Base-by-base conservation (phyloP, 345 rosid species). In the Eutrema heterophyllum region DNA sequence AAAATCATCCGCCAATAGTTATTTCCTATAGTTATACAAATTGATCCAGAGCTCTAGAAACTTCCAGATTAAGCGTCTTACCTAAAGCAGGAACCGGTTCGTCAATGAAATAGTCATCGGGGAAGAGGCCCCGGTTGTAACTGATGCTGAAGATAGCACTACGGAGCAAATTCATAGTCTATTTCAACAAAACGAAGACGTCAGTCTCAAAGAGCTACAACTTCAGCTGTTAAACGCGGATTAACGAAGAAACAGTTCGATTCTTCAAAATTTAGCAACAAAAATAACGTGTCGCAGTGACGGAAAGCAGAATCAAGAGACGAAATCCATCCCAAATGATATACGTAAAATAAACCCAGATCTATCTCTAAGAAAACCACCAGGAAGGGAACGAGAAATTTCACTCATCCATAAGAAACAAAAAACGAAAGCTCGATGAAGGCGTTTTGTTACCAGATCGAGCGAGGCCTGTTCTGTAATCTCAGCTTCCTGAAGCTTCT, bases 391-490 rank as follows among this genome's bases (percentile, higher is more conserved):
- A n/a, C 32, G 21, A 70, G 41, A 64, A 16, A 8, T 32, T 64
- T 57, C 14, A 27, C 62, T 1, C 12, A 48, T 61, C 52, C 33
- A 18, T 41, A 67, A 26, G 46, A 67, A 38, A 62, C 0, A 54
- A 46, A 55, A 50, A 35, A 29, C 33, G 9, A 39, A 18, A 39
- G 49, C 63, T 18, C 21, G 21, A 18, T 18, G 77, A 57, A 12
- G 72, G 53, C 35, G 68, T 12, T 10, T 7, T 27, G 46, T 60
- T 84, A 96, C 98, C 90, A 96, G 86, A 64, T 90, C 98, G 70
- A 96, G 96, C n/a, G 97, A 96, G 79, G 90, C 94, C 84, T 92
- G 98, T 73, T 92, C 97, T 4, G 97, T 92, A 83, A 96, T 92
- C 86, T 90, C 94, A 8, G 98, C 83, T 84, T 96, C 96, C 59